Evolutionary conservation across 1,284 basidiomycete genomes (phyloP).

Genomic region (Microbotryum saponariae): DNA sequence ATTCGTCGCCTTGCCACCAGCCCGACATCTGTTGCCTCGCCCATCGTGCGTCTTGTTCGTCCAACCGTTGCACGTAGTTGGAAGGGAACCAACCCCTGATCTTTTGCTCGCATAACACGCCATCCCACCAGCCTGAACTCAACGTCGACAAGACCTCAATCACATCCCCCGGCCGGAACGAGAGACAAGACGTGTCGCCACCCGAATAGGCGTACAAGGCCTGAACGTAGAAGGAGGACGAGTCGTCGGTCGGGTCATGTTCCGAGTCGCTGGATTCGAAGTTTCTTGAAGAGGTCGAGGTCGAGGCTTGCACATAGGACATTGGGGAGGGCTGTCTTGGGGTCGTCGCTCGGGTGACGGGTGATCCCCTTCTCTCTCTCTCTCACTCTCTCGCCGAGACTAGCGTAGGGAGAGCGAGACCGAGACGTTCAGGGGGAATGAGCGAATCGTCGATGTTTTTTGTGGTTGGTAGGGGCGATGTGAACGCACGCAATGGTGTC

Average conservation of each 20-base stretch:
- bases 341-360: too few species aligned
- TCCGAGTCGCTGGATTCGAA: neutral
- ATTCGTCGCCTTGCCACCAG: conserved; percentile 14
- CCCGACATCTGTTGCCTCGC: conserved; percentile 10
- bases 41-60: conserved; percentile 23
- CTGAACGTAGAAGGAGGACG: conserved; percentile 57
- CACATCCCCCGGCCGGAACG: conserved; percentile 76
- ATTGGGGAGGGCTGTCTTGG: too few species aligned
- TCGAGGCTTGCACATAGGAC: too few species aligned
- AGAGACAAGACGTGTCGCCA: conserved; percentile 63
- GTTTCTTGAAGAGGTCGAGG: too few species aligned
- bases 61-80: conserved; percentile 67
- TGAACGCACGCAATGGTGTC: too few species aligned
- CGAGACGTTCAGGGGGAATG: too few species aligned
- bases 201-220: conserved; percentile 88
- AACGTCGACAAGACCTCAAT: conserved; percentile 90
- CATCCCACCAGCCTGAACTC: conserved; percentile 98
- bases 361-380: too few species aligned
- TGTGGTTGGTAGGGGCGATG: too few species aligned
- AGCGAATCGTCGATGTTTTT: too few species aligned
- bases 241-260: neutral
- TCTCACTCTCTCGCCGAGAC: too few species aligned
- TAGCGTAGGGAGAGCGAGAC: too few species aligned
- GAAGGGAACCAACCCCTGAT: conserved; percentile 96
- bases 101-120: conserved; percentile 61